phyloP scores from a whole-genome alignment of 768 basidiomycete species.

The Floccularia luteovirens region DNA sequence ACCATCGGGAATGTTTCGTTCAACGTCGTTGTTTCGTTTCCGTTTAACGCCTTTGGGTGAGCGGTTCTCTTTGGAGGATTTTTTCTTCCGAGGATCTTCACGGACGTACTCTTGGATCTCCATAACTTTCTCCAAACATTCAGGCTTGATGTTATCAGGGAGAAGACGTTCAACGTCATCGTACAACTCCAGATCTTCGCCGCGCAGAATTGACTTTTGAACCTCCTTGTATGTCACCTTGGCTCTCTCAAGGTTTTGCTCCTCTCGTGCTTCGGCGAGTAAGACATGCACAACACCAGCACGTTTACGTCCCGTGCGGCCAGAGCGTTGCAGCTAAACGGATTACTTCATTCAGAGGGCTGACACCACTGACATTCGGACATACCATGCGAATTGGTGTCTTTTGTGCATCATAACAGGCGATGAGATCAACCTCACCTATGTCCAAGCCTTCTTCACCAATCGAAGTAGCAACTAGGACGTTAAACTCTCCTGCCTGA shows the following conservation, averaged over 20 bases:
- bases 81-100: constrained; percentile 29
- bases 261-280: constrained; percentile 86
- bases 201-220: constrained; percentile 80
- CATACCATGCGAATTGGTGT: constrained; percentile 93
- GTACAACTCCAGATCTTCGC: constrained; percentile 85
- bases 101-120: constrained; percentile 71
- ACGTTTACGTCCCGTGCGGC: constrained; percentile 90
- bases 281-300: constrained; percentile 87
- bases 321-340: constrained; percentile 85
- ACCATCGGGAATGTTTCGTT: constrained; percentile 67
- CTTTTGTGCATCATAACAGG: constrained; percentile 96
- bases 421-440: constrained; percentile 91
- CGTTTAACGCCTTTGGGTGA: constrained; percentile 43
- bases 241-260: constrained; percentile 84
- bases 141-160: constrained; percentile 69
- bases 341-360: constrained; percentile 1
- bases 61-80: constrained; percentile 21
- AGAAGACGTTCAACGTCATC: constrained; percentile 86
- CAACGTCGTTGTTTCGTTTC: constrained; percentile 61
- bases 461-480: constrained; percentile 92
- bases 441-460: constrained; percentile 99
- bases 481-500: constrained; percentile 81
- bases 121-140: constrained; percentile 75
- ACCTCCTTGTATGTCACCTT: constrained; percentile 82
- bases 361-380: neutral